Conservation (phyloP, 495 filamentous ascomycete species). For the Trichodelitschia bisporula region DNA sequence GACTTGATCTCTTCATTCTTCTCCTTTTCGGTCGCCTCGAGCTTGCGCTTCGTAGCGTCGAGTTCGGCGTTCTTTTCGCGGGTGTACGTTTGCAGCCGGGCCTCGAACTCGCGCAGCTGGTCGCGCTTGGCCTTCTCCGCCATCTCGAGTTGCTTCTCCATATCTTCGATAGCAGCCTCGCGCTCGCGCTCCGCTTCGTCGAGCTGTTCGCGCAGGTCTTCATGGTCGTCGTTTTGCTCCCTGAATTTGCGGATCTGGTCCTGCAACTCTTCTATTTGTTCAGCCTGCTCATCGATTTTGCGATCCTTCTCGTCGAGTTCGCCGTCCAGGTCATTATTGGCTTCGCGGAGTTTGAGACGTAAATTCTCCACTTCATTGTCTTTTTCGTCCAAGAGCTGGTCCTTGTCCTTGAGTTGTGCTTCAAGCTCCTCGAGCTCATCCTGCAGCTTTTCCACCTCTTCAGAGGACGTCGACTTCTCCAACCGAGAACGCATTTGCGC, state of each 20-base stretch:
- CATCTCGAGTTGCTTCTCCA: neutral
- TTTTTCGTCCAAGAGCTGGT: slow-evolving; percentile 30
- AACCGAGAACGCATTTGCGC: slow-evolving; percentile 10
- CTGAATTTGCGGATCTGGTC: neutral
- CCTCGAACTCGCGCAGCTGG: slow-evolving; percentile 4
- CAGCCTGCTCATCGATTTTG: slow-evolving; percentile 28
- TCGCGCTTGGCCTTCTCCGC: neutral
- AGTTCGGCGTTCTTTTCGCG: slow-evolving; percentile 33
- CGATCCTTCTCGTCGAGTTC: slow-evolving; percentile 41
- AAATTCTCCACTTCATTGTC: slow-evolving; percentile 28
- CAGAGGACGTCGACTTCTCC: slow-evolving; percentile 10
- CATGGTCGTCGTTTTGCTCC: neutral
- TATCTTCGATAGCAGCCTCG: neutral
- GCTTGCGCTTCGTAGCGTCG: slow-evolving; percentile 21
- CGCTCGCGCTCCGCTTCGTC: neutral
- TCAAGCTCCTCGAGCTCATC: slow-evolving; percentile 47
- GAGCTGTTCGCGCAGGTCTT: neutral
- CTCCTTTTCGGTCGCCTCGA: slow-evolving; percentile 19
- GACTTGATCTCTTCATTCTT: slow-evolving; percentile 8
- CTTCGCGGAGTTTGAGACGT: slow-evolving; percentile 31
- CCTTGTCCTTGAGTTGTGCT: slow-evolving; percentile 36
- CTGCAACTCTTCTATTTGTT: slow-evolving; percentile 10
- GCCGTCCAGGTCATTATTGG: slow-evolving; percentile 41
- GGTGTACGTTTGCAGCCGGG: slow-evolving; percentile 2
- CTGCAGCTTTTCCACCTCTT: slow-evolving; percentile 34